phyloP scores from a whole-genome alignment of 2,329 filamentous ascomycete species.

The Aspergillus eucalypticola region DNA sequence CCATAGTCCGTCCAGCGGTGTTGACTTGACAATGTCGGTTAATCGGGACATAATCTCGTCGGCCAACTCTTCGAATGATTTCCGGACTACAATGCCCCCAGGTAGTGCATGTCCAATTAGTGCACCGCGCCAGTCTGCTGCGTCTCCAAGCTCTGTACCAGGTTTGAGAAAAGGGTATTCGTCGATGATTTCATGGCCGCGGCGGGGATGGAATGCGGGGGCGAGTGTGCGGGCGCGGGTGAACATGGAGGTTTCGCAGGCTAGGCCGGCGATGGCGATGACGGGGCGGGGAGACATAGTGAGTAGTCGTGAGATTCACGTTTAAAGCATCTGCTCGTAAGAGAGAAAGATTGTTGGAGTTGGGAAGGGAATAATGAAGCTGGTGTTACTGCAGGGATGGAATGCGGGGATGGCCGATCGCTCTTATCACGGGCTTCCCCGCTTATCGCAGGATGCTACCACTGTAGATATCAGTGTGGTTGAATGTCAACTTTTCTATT shows the following conservation, averaged over 20 bases:
- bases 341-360: too few species aligned
- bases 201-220: constrained; percentile 52
- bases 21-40: constrained; percentile 33
- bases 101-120: constrained; percentile 53
- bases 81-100: constrained; percentile 42
- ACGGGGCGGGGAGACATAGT: constrained; percentile 44
- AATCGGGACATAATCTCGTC: constrained; percentile 46
- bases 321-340: too few species aligned
- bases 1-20: constrained; percentile 52
- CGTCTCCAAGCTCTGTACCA: constrained; percentile 43
- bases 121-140: constrained; percentile 53
- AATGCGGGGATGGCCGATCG: too few species aligned
- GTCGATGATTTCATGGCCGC: constrained; percentile 46
- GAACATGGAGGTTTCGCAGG: constrained; percentile 58
- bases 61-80: constrained; percentile 50
- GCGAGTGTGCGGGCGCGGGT: constrained; percentile 52
- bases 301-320: background rate
- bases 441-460: too few species aligned
- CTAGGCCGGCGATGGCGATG: constrained; percentile 55
- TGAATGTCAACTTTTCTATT: too few species aligned
- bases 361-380: too few species aligned
- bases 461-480: too few species aligned
- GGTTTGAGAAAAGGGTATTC: constrained; percentile 50
- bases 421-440: too few species aligned
- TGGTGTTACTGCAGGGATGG: too few species aligned